Evolutionary conservation across 2,329 filamentous ascomycete species (phyloP).

Genomic region (Setomelanomma holmii): DNA sequence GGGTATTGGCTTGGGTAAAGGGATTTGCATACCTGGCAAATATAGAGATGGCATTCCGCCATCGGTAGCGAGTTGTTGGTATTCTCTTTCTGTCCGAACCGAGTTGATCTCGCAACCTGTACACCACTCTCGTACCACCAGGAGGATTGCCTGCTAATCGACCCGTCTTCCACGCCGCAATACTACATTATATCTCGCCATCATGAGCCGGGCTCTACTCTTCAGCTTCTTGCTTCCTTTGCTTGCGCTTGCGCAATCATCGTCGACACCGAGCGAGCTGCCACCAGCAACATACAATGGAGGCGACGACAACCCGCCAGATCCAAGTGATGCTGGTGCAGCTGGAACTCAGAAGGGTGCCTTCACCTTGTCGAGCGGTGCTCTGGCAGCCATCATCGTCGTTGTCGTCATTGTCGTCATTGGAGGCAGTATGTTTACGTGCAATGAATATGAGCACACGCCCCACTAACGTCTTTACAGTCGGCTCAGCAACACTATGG

Average conservation of each 20-base stretch:
- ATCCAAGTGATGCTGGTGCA: slow-evolving; percentile 63
- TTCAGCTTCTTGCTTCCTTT: slow-evolving; percentile 36
- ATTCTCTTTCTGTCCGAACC: slow-evolving; percentile 18
- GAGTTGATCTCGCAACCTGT: slow-evolving; percentile 39
- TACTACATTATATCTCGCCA: slow-evolving; percentile 16
- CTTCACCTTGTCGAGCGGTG: slow-evolving; percentile 71
- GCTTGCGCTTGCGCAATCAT: slow-evolving; percentile 36
- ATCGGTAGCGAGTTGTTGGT: slow-evolving; percentile 34
- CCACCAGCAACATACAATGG: slow-evolving; percentile 45
- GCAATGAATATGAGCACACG: background rate
- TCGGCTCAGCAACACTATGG: slow-evolving; percentile 72
- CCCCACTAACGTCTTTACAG: slow-evolving; percentile 51
- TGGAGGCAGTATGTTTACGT: slow-evolving; percentile 67
- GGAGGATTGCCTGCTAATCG: slow-evolving; percentile 10
- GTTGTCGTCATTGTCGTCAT: slow-evolving; percentile 68
- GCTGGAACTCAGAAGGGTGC: slow-evolving; percentile 67
- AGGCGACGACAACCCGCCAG: slow-evolving; percentile 44
- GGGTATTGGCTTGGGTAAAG: slow-evolving; percentile 38
- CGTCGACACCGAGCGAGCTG: slow-evolving; percentile 26
- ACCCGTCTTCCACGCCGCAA: slow-evolving; percentile 21
- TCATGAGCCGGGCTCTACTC: slow-evolving; percentile 36
- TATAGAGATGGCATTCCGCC: slow-evolving; percentile 43
- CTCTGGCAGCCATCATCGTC: slow-evolving; percentile 76
- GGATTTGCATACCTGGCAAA: slow-evolving; percentile 29
- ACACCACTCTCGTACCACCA: slow-evolving; percentile 40